A percentile compares a stretch with the other conserved stretches of the same genome.
Evolutionary conservation across 2,329 filamentous ascomycete species (phyloP).

Genomic region (Fusarium oxysporum): DNA sequence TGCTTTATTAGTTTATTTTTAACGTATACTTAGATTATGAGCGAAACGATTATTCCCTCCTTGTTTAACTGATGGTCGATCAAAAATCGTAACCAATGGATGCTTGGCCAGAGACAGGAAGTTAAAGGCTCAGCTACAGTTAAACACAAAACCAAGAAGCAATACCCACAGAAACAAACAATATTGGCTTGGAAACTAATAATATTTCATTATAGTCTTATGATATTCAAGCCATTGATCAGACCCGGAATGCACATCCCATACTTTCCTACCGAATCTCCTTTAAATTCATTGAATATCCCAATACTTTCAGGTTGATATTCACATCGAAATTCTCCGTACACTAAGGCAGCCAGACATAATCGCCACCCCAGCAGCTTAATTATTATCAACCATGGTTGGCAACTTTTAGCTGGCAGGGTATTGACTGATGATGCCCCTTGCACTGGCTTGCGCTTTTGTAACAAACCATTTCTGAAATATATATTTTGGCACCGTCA

Average conservation of each 20-base stretch:
- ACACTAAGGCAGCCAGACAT: not conserved
- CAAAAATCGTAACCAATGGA: not conserved
- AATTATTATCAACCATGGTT: not conserved
- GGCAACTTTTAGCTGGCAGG: not conserved
- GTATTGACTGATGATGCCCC: not conserved
- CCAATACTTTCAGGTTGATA: not conserved
- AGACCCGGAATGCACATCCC: not conserved
- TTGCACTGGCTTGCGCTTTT: not conserved
- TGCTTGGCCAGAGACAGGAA: not conserved
- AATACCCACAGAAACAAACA: not conserved
- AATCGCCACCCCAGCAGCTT: not conserved
- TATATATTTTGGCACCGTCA: not conserved
- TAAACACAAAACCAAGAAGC: not conserved
- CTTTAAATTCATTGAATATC: not conserved
- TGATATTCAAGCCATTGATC: not conserved
- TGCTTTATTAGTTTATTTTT: not conserved
- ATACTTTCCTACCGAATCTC: not conserved
- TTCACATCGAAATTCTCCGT: not conserved
- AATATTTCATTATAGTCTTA: not conserved
- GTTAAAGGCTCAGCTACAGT: not conserved
- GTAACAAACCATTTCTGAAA: not conserved
- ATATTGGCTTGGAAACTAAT: not conserved
- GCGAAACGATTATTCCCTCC: not conserved
- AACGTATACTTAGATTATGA: not conserved
- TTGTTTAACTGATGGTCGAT: not conserved